Percentiles rank a stretch among this genome's conserved stretches.
phyloP scores from a whole-genome alignment of 495 filamentous ascomycete genomes.

The Trichocladium antarcticum region DNA sequence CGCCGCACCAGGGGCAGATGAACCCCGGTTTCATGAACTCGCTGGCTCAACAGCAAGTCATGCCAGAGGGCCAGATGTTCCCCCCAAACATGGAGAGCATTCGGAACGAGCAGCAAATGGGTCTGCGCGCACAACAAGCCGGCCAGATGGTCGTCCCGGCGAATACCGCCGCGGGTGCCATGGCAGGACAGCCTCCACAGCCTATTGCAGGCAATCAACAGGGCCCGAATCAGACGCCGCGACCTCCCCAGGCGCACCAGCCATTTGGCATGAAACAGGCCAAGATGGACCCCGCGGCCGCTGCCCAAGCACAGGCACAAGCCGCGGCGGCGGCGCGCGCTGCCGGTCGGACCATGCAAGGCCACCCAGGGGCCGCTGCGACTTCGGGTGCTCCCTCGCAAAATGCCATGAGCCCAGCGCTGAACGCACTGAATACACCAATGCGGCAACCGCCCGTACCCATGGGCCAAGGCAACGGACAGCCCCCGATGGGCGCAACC shows the following conservation, averaged over 20 bases:
- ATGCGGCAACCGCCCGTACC: slow-evolving; percentile 35
- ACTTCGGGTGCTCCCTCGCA: slow-evolving; percentile 17
- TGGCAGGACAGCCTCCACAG: slow-evolving; percentile 30
- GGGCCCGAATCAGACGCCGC: slow-evolving; percentile 24
- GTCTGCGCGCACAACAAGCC: slow-evolving; percentile 35
- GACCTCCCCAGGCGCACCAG: slow-evolving; percentile 29
- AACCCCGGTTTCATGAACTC: slow-evolving; percentile 27
- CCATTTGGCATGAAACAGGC: slow-evolving; percentile 31
- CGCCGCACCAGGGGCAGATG: slow-evolving; percentile 30
- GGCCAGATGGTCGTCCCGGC: slow-evolving; percentile 44
- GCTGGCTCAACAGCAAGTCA: slow-evolving; percentile 24
- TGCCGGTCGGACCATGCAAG: slow-evolving; percentile 30
- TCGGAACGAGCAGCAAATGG: slow-evolving; percentile 38
- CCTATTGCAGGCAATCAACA: slow-evolving; percentile 27
- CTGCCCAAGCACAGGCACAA: slow-evolving; percentile 27
- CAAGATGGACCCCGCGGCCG: slow-evolving; percentile 31
- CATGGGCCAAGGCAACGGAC: slow-evolving; percentile 30
- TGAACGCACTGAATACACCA: slow-evolving; percentile 41
- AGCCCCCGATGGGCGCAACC: slow-evolving; percentile 22
- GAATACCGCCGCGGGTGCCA: slow-evolving; percentile 32
- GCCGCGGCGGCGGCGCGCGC: not conserved
- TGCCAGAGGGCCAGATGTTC: slow-evolving; percentile 31
- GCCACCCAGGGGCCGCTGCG: slow-evolving; percentile 35
- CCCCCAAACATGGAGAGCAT: slow-evolving; percentile 38
- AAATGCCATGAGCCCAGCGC: slow-evolving; percentile 41